These are phyloP conservation scores for Trichoderma semiorbis DNA, from an alignment of 2,329 filamentous ascomycete species.

Conservation along the genomic window DNA sequence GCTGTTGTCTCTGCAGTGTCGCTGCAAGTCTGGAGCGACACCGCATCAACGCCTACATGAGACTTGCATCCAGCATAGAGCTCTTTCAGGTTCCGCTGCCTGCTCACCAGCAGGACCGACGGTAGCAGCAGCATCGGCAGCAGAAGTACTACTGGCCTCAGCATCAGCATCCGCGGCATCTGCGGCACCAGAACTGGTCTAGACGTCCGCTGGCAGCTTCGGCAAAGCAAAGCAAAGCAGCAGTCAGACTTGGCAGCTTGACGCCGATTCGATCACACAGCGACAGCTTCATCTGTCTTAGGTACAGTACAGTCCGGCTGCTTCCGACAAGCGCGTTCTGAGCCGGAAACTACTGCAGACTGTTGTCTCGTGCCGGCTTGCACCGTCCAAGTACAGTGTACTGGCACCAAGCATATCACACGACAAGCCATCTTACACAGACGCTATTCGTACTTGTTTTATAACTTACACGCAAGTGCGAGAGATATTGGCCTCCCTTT, in stretches of 20 bases:
- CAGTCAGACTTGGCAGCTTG: background rate
- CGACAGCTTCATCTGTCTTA: background rate
- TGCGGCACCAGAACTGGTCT: background rate
- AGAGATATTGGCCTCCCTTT: background rate
- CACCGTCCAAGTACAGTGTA: background rate
- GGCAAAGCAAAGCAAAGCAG: background rate
- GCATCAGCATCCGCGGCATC: background rate
- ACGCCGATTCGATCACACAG: background rate
- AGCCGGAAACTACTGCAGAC: background rate
- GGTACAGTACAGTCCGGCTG: background rate
- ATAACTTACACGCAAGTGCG: background rate
- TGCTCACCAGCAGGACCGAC: background rate
- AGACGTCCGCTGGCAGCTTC: background rate
- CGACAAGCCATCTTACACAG: background rate
- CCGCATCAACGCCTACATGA: slow-evolving; percentile 6
- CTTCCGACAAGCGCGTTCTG: background rate
- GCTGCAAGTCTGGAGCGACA: background rate
- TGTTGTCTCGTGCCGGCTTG: background rate
- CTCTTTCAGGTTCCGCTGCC: background rate
- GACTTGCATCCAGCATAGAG: background rate
- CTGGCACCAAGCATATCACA: background rate
- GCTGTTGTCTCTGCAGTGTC: background rate
- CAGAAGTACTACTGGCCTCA: background rate
- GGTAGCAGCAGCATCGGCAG: background rate
- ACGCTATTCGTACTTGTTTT: background rate